These are phyloP conservation scores for Aspergillus alliaceus DNA, from an alignment of 2,329 filamentous ascomycete genomes.

Conservation along the genomic window DNA sequence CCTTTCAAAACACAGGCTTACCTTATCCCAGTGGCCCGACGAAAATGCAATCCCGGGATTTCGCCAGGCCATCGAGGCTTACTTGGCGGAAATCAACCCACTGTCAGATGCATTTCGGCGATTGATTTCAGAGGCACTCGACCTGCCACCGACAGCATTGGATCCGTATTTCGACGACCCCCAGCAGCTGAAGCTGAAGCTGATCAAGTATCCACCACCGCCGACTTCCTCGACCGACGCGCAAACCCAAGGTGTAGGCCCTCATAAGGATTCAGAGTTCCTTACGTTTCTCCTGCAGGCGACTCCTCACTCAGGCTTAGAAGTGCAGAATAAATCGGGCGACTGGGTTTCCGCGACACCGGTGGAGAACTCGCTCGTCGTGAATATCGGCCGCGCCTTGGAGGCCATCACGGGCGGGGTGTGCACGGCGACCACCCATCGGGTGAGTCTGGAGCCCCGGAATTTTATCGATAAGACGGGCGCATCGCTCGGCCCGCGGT, in stretches of 20 bases:
- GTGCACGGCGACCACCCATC: slow-evolving; percentile 38
- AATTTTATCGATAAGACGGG: slow-evolving; percentile 29
- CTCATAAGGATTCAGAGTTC: slow-evolving; percentile 53
- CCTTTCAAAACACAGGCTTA: neutral
- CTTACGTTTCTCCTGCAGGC: slow-evolving; percentile 52
- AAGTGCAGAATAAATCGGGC: slow-evolving; percentile 50
- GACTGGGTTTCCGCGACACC: slow-evolving; percentile 48
- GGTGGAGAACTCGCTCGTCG: slow-evolving; percentile 47
- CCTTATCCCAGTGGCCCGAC: slow-evolving; percentile 35
- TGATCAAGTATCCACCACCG: slow-evolving; percentile 48
- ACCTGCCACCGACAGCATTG: slow-evolving; percentile 29
- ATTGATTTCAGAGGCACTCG: slow-evolving; percentile 35
- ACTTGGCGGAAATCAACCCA: slow-evolving; percentile 26
- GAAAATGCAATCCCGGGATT: slow-evolving; percentile 31
- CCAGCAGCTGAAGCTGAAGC: slow-evolving; percentile 36
- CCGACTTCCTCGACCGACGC: slow-evolving; percentile 9
- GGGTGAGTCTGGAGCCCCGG: slow-evolving; percentile 28
- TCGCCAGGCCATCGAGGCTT: slow-evolving; percentile 29
- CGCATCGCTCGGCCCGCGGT: slow-evolving; percentile 29
- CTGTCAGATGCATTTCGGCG: slow-evolving; percentile 28
- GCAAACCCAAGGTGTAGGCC: slow-evolving; percentile 41
- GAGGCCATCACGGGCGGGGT: slow-evolving; percentile 37
- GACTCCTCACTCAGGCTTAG: slow-evolving; percentile 44
- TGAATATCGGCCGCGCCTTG: slow-evolving; percentile 47
- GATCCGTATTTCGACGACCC: slow-evolving; percentile 35